Evolutionary conservation across 1,284 basidiomycete genomes (phyloP).

Genomic region (Coniferiporia weirii): DNA sequence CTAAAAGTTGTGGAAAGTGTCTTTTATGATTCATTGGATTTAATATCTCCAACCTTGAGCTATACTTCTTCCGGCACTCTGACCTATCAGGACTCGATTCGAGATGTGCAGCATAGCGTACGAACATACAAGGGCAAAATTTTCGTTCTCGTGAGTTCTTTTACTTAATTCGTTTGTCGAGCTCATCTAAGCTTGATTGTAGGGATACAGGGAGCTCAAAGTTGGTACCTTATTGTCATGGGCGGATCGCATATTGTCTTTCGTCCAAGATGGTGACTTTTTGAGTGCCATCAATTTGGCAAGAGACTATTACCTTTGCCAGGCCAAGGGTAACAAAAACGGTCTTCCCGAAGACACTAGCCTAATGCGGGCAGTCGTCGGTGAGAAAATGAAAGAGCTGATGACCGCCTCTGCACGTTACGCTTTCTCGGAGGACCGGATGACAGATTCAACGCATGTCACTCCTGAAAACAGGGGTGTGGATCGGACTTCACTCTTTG

Average conservation of each 20-base stretch:
- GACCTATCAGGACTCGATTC: slow-evolving; percentile 44
- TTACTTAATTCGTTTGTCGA: neutral
- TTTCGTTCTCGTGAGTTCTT: slow-evolving; percentile 73
- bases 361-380: slow-evolving; percentile 63
- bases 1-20: slow-evolving; percentile 53
- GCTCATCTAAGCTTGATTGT: slow-evolving; percentile 11
- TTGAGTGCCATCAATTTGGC: slow-evolving; percentile 86
- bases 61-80: slow-evolving; percentile 43
- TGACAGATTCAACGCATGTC: slow-evolving; percentile 84
- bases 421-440: slow-evolving; percentile 91
- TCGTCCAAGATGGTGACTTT: slow-evolving; percentile 86
- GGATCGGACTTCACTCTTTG: slow-evolving; percentile 86
- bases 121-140: slow-evolving; percentile 85
- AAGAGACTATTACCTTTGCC: slow-evolving; percentile 79
- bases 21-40: slow-evolving; percentile 47
- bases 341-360: slow-evolving; percentile 70
- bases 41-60: slow-evolving; percentile 50
- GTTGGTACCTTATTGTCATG: slow-evolving; percentile 90
- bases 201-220: slow-evolving; percentile 67
- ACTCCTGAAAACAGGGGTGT: slow-evolving; percentile 85
- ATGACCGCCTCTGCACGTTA: slow-evolving; percentile 87
- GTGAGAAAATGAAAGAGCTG: slow-evolving; percentile 73
- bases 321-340: slow-evolving; percentile 82
- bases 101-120: slow-evolving; percentile 68
- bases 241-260: slow-evolving; percentile 87